Percentiles rank a stretch among this genome's conserved stretches.
Evolutionary conservation across 108 stramenopile genomes (phyloP).

Genomic region (Nitzschia sp.): DNA sequence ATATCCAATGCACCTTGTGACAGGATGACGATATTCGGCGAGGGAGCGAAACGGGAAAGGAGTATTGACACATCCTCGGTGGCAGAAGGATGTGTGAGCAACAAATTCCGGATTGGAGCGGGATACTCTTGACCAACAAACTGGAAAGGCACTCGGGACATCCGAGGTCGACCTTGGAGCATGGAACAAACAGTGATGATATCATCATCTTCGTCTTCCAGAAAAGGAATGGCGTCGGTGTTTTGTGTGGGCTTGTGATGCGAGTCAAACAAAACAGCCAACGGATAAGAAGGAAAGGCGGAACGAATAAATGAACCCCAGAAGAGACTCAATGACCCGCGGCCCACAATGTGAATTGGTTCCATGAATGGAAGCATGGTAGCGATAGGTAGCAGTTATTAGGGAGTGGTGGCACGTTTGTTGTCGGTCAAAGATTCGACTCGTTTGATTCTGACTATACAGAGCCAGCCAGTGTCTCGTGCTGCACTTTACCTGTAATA

Average conservation of each 20-base stretch:
- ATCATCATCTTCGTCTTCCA: not conserved
- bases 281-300: slow-evolving; percentile 48
- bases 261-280: slow-evolving; percentile 31
- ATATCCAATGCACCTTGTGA: slow-evolving; percentile 51
- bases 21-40: slow-evolving; percentile 27
- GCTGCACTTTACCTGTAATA: no score
- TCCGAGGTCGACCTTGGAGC: slow-evolving; percentile 13
- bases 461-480: no score
- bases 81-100: slow-evolving; percentile 46
- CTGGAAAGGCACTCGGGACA: slow-evolving; percentile 26
- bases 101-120: slow-evolving; percentile 30
- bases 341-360: slow-evolving; percentile 46
- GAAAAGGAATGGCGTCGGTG: no score
- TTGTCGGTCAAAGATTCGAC: no score
- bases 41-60: slow-evolving; percentile 10
- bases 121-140: slow-evolving; percentile 19
- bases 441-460: no score
- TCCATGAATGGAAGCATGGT: slow-evolving; percentile 18
- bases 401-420: no score
- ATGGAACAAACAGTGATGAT: slow-evolving; percentile 23
- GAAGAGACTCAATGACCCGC: slow-evolving; percentile 42
- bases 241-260: slow-evolving; percentile 6
- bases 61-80: slow-evolving; percentile 24
- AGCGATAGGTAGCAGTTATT: no score
- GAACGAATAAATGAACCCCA: slow-evolving; percentile 42